Evolutionary conservation across 2,329 filamentous ascomycete genomes (phyloP).

Genomic region (Alternaria novae-zelandiae): DNA sequence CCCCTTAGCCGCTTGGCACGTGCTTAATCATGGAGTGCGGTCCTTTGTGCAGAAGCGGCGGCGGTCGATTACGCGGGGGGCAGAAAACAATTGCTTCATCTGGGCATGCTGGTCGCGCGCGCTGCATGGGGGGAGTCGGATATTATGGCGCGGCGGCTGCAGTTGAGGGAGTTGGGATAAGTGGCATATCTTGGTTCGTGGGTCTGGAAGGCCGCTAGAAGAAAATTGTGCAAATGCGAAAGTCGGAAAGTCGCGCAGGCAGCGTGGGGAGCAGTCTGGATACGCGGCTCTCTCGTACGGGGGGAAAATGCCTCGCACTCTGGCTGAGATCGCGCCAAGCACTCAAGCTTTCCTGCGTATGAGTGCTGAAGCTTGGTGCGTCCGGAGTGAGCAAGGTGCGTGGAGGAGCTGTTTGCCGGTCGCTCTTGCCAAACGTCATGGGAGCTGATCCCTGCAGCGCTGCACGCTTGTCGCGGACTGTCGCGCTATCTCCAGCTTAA

Average conservation of each 20-base stretch:
- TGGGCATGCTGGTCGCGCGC: slow-evolving; percentile 2
- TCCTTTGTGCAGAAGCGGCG: slow-evolving; percentile 16
- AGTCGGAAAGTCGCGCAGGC: slow-evolving; percentile 11
- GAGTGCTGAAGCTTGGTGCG: slow-evolving; percentile 12
- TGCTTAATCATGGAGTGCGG: slow-evolving; percentile 18
- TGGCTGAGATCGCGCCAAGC: slow-evolving; percentile 5
- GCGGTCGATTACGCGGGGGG: slow-evolving; percentile 21
- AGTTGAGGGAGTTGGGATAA: slow-evolving; percentile 3
- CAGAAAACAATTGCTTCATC: slow-evolving; percentile 1
- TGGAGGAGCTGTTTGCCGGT: neutral
- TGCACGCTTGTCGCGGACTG: slow-evolving; percentile 15
- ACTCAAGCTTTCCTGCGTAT: slow-evolving; percentile 7
- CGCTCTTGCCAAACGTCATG: slow-evolving; percentile 15
- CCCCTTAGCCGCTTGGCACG: slow-evolving; percentile 17
- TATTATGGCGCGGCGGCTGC: slow-evolving; percentile 1
- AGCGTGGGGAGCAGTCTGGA: slow-evolving; percentile 14
- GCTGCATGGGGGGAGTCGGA: slow-evolving; percentile 11
- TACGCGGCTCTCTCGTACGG: slow-evolving; percentile 7
- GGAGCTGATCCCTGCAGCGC: slow-evolving; percentile 10
- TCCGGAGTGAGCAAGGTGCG: neutral
- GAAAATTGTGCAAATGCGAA: slow-evolving; percentile 23
- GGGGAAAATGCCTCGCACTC: slow-evolving; percentile 15
- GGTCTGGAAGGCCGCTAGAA: slow-evolving; percentile 22
- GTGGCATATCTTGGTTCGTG: slow-evolving; percentile 10
- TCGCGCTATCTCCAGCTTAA: slow-evolving; percentile 32